Conservation (phyloP, 257 asterid species). For the Asclepias syriaca region DNA sequence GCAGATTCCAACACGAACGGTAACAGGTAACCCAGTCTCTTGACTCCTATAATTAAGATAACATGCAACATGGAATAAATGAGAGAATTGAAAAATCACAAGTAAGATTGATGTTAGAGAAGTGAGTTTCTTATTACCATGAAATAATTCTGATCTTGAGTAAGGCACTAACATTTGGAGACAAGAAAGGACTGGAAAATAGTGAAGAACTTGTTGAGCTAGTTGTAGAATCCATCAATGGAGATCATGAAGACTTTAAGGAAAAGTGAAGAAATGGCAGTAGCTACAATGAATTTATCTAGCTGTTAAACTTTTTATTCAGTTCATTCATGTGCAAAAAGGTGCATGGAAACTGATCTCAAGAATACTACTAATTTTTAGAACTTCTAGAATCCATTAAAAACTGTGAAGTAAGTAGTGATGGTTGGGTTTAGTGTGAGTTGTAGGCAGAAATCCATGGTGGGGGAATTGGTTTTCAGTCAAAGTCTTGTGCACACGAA, state of each 20-base stretch:
- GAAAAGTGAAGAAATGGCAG: background rate
- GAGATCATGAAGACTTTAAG: background rate
- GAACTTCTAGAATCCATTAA: slow-evolving; percentile 25
- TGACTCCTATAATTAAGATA: slow-evolving; percentile 45
- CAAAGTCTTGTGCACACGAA: slow-evolving; percentile 40
- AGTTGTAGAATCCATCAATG: slow-evolving; percentile 22
- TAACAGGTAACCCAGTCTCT: slow-evolving; percentile 62
- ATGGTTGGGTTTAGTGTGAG: background rate
- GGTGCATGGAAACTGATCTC: slow-evolving; percentile 35
- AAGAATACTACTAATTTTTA: slow-evolving; percentile 15
- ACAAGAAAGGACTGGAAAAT: slow-evolving; percentile 46
- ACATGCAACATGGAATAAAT: slow-evolving; percentile 1
- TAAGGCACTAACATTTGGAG: slow-evolving; percentile 60
- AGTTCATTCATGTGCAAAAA: slow-evolving; percentile 25
- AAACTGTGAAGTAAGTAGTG: slow-evolving; percentile 18
- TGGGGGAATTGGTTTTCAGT: slow-evolving; percentile 18
- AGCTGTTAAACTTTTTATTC: background rate
- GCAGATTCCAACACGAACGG: slow-evolving; percentile 46
- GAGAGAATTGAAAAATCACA: background rate
- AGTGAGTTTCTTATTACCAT: slow-evolving; percentile 37
- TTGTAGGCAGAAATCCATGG: background rate
- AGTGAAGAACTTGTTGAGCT: slow-evolving; percentile 26
- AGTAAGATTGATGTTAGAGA: background rate
- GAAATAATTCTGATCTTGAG: slow-evolving; percentile 70
- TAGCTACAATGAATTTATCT: background rate